A percentile compares a stretch with the other conserved stretches of the same genome.
These are phyloP conservation scores for Cladosporium sp. DNA, from an alignment of 2,329 filamentous ascomycete genomes.

Conservation along the genomic window DNA sequence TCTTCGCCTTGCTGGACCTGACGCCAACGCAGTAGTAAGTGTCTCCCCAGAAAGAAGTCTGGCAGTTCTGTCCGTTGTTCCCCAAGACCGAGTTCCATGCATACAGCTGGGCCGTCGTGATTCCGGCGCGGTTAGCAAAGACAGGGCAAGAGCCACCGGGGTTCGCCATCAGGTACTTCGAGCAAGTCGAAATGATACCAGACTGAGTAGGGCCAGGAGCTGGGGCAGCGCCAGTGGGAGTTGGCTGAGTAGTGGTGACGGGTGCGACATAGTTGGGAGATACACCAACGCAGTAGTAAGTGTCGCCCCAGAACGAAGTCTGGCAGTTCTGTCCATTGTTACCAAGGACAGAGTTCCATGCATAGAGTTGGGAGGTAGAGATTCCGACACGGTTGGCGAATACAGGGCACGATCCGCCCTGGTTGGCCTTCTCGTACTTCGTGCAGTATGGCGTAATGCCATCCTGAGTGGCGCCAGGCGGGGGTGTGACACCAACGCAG, in stretches of 20 bases:
- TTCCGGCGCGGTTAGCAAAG: conserved; percentile 33
- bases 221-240: conserved; percentile 23
- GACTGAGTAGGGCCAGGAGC: conserved; percentile 32
- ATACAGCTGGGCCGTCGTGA: conserved; percentile 34
- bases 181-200: conserved; percentile 33
- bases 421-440: conserved; percentile 22
- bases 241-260: conserved; percentile 19
- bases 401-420: conserved; percentile 10
- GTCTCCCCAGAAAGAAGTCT: conserved; percentile 25
- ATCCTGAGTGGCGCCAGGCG: conserved; percentile 31
- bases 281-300: conserved; percentile 25
- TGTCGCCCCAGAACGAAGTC: conserved; percentile 23
- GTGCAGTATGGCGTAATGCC: conserved; percentile 34
- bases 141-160: conserved; percentile 32
- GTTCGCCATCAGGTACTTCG: conserved; percentile 32
- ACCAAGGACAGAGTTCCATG: conserved; percentile 26
- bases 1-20: conserved; percentile 18
- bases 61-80: conserved; percentile 24
- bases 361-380: conserved; percentile 17
- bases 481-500: conserved; percentile 24
- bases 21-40: conserved; percentile 26
- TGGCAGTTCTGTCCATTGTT: conserved; percentile 24
- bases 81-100: conserved; percentile 37
- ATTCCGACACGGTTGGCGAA: conserved; percentile 18
- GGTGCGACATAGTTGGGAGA: conserved; percentile 21